Evolutionary conservation across 208 protist species (phyloP).

Genomic region (Kentomonas sorsogonicus): DNA sequence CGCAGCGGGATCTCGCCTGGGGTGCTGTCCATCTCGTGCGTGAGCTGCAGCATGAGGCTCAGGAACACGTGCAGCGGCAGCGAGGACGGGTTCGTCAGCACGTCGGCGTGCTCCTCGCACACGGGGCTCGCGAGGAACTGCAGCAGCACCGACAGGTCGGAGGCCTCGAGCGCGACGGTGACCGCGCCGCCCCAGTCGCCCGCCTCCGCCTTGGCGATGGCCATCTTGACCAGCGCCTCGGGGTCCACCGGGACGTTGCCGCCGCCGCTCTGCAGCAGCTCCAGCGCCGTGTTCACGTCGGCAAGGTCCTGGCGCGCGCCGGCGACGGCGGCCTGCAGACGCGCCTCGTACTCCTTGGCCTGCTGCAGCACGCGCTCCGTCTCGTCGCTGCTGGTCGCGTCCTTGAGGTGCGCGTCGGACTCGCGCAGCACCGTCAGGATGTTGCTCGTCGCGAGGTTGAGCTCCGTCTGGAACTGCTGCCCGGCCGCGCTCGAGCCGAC

Average conservation of each 20-base stretch:
- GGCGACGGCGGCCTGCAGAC: slow-evolving; percentile 32
- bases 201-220: slow-evolving; percentile 44
- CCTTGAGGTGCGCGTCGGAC: slow-evolving; percentile 28
- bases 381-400: slow-evolving; percentile 24
- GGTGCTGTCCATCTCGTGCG: slow-evolving; percentile 56
- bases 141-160: slow-evolving; percentile 74
- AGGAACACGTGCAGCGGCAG: slow-evolving; percentile 74
- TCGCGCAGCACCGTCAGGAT: slow-evolving; percentile 29
- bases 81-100: slow-evolving; percentile 48
- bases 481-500: slow-evolving; percentile 58
- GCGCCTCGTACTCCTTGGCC: slow-evolving; percentile 28
- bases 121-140: slow-evolving; percentile 71
- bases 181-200: slow-evolving; percentile 72
- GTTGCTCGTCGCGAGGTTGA: slow-evolving; percentile 44
- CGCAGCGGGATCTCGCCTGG: slow-evolving; percentile 55
- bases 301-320: slow-evolving; percentile 44
- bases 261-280: slow-evolving; percentile 21
- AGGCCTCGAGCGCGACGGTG: slow-evolving; percentile 55
- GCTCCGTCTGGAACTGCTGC: slow-evolving; percentile 46
- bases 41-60: slow-evolving; percentile 77
- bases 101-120: slow-evolving; percentile 53
- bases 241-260: slow-evolving; percentile 34
- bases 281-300: slow-evolving; percentile 35
- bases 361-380: slow-evolving; percentile 23
- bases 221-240: slow-evolving; percentile 53